Percentiles rank a stretch among this genome's conserved stretches.
Conservation (phyloP, 495 filamentous ascomycete species). For the Aspergillus bertholletiae region DNA sequence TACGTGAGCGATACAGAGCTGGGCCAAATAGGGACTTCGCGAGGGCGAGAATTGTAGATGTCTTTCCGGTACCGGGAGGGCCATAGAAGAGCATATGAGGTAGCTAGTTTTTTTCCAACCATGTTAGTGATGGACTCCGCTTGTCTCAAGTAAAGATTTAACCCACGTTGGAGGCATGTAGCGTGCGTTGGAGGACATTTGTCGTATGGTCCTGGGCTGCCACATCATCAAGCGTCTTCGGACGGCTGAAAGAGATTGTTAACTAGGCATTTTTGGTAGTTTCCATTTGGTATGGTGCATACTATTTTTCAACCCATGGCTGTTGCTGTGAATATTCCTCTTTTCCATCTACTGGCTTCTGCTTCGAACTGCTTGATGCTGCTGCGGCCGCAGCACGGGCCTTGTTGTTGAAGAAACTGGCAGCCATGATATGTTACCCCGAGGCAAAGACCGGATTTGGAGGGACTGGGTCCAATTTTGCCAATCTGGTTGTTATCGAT, state of each 20-base stretch:
- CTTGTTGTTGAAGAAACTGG: conserved; percentile 93
- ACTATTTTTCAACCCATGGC: conserved; percentile 99
- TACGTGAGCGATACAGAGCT: conserved; percentile 86
- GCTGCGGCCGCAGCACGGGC: conserved; percentile 80
- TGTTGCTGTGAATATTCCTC: conserved; percentile 68
- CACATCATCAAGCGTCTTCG: conserved; percentile 90
- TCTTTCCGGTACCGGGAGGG: conserved; percentile 96
- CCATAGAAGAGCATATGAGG: conserved; percentile 99
- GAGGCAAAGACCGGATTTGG: not conserved
- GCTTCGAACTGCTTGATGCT: conserved; percentile 45
- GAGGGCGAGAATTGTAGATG: conserved; percentile 94
- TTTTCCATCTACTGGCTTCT: conserved; percentile 52
- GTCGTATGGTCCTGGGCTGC: conserved; percentile 98
- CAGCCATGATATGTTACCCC: conserved; percentile 30
- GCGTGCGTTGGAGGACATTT: conserved; percentile 81
- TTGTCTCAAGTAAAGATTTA: not conserved
- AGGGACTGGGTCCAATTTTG: not conserved
- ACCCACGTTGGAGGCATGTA: conserved; percentile 87
- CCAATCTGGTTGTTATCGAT: not conserved
- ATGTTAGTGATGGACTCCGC: not conserved
- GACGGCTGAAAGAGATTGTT: conserved; percentile 59
- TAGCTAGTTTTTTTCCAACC: conserved; percentile 50
- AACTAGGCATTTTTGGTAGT: conserved; percentile 6
- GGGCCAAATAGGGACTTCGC: conserved; percentile 97
- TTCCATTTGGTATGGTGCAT: conserved; percentile 22